Evolutionary conservation across 768 basidiomycete species (phyloP).

Genomic region (Rhizopogon vesiculosus): DNA sequence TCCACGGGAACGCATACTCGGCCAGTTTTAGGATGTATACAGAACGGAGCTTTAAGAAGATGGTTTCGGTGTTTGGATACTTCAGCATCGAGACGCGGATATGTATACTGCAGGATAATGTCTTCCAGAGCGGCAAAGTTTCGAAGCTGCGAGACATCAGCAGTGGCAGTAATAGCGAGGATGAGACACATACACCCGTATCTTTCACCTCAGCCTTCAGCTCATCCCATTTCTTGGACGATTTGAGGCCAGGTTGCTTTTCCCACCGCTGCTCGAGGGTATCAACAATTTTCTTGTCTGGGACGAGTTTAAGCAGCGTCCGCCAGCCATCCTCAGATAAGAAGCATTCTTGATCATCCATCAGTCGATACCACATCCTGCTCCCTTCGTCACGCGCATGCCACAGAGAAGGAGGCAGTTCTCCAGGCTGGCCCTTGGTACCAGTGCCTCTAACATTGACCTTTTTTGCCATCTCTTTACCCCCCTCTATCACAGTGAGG

Average conservation of each 20-base stretch:
- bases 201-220: slow-evolving; percentile 34
- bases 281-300: slow-evolving; percentile 49
- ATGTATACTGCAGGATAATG: slow-evolving; percentile 88
- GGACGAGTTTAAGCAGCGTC: slow-evolving; percentile 67
- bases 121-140: slow-evolving; percentile 66
- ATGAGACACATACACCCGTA: not conserved
- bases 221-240: slow-evolving; percentile 72
- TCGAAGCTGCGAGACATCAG: slow-evolving; percentile 17
- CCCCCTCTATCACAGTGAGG: slow-evolving; percentile 77
- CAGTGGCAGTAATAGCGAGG: not conserved
- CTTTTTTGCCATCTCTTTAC: slow-evolving; percentile 78
- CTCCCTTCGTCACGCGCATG: slow-evolving; percentile 46
- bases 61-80: slow-evolving; percentile 98
- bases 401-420: slow-evolving; percentile 73
- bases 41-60: slow-evolving; percentile 96
- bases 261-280: slow-evolving; percentile 59
- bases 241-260: slow-evolving; percentile 44
- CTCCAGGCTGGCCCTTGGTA: slow-evolving; percentile 14
- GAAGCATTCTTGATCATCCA: slow-evolving; percentile 87
- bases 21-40: slow-evolving; percentile 94
- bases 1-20: slow-evolving; percentile 93
- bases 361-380: slow-evolving; percentile 53
- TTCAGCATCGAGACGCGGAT: slow-evolving; percentile 94
- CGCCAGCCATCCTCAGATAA: slow-evolving; percentile 64
- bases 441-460: slow-evolving; percentile 59